Percentiles rank a stretch among this genome's conserved stretches.
These are phyloP conservation scores for Lachancea mirantina DNA, from an alignment of 805 yeast genomes.

Conservation along the genomic window DNA sequence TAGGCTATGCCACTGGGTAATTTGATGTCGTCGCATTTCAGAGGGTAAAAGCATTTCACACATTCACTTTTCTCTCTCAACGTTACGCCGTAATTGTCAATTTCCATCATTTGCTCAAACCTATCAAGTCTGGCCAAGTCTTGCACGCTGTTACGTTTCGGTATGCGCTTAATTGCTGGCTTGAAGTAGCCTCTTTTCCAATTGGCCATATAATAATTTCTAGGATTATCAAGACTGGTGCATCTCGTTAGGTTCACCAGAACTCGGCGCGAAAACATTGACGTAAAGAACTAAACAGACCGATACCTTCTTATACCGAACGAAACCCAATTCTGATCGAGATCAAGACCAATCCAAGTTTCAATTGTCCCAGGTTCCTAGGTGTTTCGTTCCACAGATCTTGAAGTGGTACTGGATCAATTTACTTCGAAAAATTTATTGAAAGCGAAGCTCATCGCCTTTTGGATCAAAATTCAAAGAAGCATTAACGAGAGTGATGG, in stretches of 20 bases:
- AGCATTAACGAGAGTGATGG: constrained; percentile 13
- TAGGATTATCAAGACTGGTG: too few relatives aligned
- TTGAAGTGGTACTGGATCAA: too few relatives aligned
- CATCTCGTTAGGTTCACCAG: too few relatives aligned
- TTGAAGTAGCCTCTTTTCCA: background rate
- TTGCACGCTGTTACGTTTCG: background rate
- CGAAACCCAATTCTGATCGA: too few relatives aligned
- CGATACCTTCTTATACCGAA: too few relatives aligned
- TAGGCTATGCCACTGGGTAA: constrained; percentile 9
- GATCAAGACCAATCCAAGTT: background rate
- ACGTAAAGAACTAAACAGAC: too few relatives aligned
- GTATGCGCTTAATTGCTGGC: background rate
- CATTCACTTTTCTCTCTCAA: constrained; percentile 10
- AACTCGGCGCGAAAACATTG: too few relatives aligned
- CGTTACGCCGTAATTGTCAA: constrained; percentile 9
- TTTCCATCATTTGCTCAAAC: constrained; percentile 7
- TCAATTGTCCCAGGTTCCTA: background rate
- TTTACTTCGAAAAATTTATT: background rate
- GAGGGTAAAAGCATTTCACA: constrained; percentile 17
- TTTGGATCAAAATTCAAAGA: background rate
- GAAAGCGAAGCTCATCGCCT: constrained; percentile 1
- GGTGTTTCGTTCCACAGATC: too few relatives aligned
- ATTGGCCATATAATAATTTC: too few relatives aligned
- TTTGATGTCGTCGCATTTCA: constrained; percentile 8
- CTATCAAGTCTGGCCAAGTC: too few relatives aligned